These are phyloP conservation scores for Rhododendron molle DNA, from an alignment of 148 eudicot species.

Conservation along the genomic window DNA sequence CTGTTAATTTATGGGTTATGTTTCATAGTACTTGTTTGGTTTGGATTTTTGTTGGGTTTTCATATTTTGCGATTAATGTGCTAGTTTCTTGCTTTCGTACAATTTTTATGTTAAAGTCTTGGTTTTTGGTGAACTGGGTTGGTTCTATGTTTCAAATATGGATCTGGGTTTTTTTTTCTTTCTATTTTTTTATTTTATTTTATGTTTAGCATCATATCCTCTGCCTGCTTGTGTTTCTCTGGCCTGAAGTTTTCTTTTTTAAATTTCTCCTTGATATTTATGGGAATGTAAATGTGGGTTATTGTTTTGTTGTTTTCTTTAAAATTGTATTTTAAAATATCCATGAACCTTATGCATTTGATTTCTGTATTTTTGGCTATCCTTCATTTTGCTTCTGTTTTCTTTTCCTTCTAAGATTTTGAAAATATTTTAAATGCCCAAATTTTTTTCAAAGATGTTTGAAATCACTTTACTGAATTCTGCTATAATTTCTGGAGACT, in stretches of 20 bases:
- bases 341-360: neutral
- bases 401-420: neutral
- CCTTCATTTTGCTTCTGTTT: neutral
- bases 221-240: neutral
- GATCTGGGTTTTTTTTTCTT: constrained; percentile 5
- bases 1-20: neutral
- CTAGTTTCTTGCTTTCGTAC: neutral
- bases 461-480: neutral
- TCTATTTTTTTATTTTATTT: neutral
- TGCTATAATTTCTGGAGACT: neutral
- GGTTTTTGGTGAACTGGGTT: constrained; percentile 10
- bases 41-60: constrained; percentile 8
- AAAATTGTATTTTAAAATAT: neutral
- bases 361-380: neutral
- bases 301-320: neutral
- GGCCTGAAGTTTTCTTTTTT: neutral
- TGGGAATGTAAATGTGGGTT: neutral
- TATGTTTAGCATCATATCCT: neutral
- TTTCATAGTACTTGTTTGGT: neutral
- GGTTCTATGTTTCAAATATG: constrained; percentile 1
- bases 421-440: neutral
- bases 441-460: neutral
- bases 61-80: constrained; percentile 12
- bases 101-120: neutral
- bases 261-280: neutral